Conservation (phyloP, 1,284 basidiomycete species). For the Rhodotorula sp. region DNA sequence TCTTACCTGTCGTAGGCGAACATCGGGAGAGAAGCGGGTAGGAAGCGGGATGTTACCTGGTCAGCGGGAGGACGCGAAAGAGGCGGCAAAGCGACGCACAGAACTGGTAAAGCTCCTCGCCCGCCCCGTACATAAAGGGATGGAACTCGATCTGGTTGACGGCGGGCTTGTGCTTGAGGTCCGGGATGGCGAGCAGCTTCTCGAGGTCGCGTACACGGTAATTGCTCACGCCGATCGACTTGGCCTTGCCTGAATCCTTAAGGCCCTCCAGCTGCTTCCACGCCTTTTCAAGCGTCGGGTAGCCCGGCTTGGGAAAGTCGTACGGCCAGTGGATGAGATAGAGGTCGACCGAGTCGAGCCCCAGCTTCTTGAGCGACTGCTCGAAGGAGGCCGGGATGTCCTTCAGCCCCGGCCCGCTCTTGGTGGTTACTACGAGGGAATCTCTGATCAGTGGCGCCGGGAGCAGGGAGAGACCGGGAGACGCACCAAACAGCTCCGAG, state of each 20-base stretch:
- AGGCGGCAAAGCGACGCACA: conserved; percentile 48
- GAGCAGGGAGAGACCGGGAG: not conserved
- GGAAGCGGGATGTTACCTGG: not conserved
- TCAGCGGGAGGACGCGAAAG: no score
- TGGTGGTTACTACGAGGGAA: conserved; percentile 31
- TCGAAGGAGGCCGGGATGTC: conserved; percentile 23
- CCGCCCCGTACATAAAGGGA: conserved; percentile 69
- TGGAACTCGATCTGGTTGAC: conserved; percentile 86
- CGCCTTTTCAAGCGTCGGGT: conserved; percentile 40
- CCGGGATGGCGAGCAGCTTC: conserved; percentile 60
- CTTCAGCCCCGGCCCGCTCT: conserved; percentile 32
- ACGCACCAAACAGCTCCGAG: conserved; percentile 60
- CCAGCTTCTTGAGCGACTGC: conserved; percentile 54
- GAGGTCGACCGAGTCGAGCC: conserved; percentile 65
- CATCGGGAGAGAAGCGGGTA: not conserved
- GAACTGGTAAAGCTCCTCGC: conserved; percentile 61
- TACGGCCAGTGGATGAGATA: conserved; percentile 67
- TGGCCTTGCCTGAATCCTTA: conserved; percentile 46
- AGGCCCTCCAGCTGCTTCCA: conserved; percentile 72
- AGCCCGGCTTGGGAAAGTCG: conserved; percentile 54
- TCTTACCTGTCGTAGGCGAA: conserved; percentile 36
- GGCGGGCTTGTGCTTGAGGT: conserved; percentile 50
- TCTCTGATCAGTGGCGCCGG: no score
- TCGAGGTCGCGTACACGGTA: conserved; percentile 68
- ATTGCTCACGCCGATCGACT: conserved; percentile 82